Evolutionary conservation across 164 flowering plant genomes (phyloP).

Genomic region (Buxus sempervirens): DNA sequence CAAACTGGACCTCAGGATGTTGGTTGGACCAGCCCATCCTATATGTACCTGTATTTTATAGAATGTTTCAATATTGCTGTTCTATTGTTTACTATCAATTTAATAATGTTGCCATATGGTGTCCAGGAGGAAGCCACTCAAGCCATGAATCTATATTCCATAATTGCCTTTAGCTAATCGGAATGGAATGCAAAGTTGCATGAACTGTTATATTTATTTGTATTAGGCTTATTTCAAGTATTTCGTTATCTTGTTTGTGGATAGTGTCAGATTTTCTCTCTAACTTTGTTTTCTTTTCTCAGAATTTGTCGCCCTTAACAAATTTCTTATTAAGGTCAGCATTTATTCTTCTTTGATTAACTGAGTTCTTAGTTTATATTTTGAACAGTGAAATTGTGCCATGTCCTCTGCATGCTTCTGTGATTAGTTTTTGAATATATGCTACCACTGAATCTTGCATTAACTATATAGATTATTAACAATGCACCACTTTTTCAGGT

Average conservation of each 20-base stretch:
- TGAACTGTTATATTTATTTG: too few species aligned
- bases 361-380: neutral
- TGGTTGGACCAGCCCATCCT: too few species aligned
- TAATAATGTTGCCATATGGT: neutral
- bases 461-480: too few species aligned
- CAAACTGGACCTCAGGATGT: too few species aligned
- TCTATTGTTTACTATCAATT: too few species aligned
- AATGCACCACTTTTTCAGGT: neutral
- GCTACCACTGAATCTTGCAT: neutral
- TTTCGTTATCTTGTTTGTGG: neutral
- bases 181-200: neutral
- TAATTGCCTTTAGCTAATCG: neutral
- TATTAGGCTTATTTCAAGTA: neutral
- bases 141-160: neutral
- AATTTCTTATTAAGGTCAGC: constrained; percentile 67
- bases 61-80: neutral
- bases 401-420: neutral
- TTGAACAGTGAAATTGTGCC: neutral
- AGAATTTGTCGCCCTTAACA: constrained; percentile 78
- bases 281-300: constrained; percentile 14
- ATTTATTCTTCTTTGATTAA: neutral
- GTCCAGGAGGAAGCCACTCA: neutral
- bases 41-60: too few species aligned
- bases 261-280: neutral
- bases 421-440: neutral